Evolutionary conservation across 176 grass and related monocot genomes (phyloP).

Genomic region (Triticum urartu): DNA sequence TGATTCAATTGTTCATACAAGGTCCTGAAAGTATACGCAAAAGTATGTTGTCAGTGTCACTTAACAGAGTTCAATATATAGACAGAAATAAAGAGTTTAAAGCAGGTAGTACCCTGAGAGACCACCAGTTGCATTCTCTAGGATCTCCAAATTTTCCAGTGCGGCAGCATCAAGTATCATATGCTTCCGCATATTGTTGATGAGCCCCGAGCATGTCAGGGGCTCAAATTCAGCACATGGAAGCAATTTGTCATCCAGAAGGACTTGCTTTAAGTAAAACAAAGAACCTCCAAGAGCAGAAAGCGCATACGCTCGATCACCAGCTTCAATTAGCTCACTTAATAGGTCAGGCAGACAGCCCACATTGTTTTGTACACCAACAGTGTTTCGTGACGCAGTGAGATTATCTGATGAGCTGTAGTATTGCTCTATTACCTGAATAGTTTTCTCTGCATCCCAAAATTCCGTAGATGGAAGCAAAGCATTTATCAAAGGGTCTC

Average conservation of each 20-base stretch:
- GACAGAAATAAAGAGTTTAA: slow-evolving; percentile 26
- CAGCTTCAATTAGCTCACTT: slow-evolving; percentile 63
- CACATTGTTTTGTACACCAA: slow-evolving; percentile 20
- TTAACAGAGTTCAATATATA: slow-evolving; percentile 13
- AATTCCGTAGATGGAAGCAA: slow-evolving; percentile 75
- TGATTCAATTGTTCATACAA: slow-evolving; percentile 96
- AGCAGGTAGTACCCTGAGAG: slow-evolving; percentile 63
- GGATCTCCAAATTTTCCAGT: slow-evolving; percentile 92
- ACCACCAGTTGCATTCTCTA: slow-evolving; percentile 81
- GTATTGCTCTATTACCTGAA: slow-evolving; percentile 65
- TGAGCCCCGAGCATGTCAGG: slow-evolving; percentile 53
- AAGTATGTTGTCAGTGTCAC: slow-evolving; percentile 8
- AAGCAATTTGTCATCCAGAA: slow-evolving; percentile 81
- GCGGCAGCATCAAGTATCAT: slow-evolving; percentile 94
- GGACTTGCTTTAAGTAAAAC: slow-evolving; percentile 88
- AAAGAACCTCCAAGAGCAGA: slow-evolving; percentile 93
- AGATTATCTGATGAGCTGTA: slow-evolving; percentile 45
- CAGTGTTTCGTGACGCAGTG: slow-evolving; percentile 7
- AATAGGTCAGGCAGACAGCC: slow-evolving; percentile 53
- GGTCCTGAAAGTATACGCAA: slow-evolving; percentile 61
- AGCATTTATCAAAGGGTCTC: slow-evolving; percentile 77
- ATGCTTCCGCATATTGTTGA: slow-evolving; percentile 51
- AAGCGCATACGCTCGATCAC: slow-evolving; percentile 62
- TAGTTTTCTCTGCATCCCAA: slow-evolving; percentile 77
- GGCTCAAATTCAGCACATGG: slow-evolving; percentile 80